Evolutionary conservation across 1,139 yeast genomes (phyloP), one percentile per base, ranked within the genome.

Genomic region (Blastobotrys arbuscula): DNA sequence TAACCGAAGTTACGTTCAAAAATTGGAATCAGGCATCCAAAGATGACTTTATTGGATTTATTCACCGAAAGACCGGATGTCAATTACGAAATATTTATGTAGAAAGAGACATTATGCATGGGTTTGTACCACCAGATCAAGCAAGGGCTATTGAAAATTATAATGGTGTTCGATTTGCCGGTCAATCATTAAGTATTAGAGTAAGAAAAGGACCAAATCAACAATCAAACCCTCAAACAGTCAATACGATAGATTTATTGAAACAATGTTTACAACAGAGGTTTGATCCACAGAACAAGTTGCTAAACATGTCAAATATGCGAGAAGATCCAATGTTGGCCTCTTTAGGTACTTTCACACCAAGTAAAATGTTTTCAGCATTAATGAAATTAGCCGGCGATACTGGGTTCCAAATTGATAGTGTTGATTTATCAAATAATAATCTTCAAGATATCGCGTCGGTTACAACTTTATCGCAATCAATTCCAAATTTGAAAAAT

Each of bases 361-460:
- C 81, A 44, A 77, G 94, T 15, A 90, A 90, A 65, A 82, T 90
- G 76, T 89, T 92, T 66, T 86, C 90, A 2, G 98, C 98, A 0
- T 70, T 92, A 56, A 81, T 92, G 88, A 88, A 85, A 63, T 70
- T 94, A 18, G 96, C 96, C 1, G 63, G 69, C 1, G 73, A 73
- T 45, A 72, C 73, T 46, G 77, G 75, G 42, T 61, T 72, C 39
- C 55, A 55, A 21, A 85, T 89, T 6, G 84, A 82, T 35, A 83
- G 92, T 53, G 80, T 92, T 16, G 88, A 85, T 62, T 71, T 92
- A 45, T 82, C 95, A 13, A 74, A 74, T 51, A 92, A 92, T 63
- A 76, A 76, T 51, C 67, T 90, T 39, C 68, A 69, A 37, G 95
- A 87, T 59, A 74, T 87, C 41, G 63, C 78, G 26, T 67, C 74